phyloP scores from a whole-genome alignment of 768 basidiomycete species.

The Amanita fuliginea region DNA sequence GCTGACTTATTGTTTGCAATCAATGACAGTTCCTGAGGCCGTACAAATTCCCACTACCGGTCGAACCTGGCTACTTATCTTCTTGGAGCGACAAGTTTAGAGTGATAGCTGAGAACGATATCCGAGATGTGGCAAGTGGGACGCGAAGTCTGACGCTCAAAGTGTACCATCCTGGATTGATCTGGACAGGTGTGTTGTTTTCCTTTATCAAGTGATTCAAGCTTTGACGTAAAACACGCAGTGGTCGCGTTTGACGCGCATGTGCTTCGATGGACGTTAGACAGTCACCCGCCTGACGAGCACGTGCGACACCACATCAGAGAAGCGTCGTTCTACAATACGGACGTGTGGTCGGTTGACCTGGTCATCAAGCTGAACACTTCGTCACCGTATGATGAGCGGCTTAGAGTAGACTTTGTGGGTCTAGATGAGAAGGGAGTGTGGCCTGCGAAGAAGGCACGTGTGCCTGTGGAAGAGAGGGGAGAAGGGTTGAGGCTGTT shows the following conservation, averaged over 20 bases:
- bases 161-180: conserved; percentile 69
- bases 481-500: conserved; percentile 62
- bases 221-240: conserved; percentile 12
- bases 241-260: conserved; percentile 90
- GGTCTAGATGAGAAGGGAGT: conserved; percentile 77
- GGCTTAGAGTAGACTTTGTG: conserved; percentile 41
- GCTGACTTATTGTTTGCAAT: too few species aligned
- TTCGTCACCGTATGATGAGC: not conserved
- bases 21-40: conserved; percentile 79
- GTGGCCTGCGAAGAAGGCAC: conserved; percentile 63
- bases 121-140: conserved; percentile 39
- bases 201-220: too few species aligned
- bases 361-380: conserved; percentile 55
- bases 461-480: conserved; percentile 25
- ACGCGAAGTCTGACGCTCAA: conserved; percentile 61
- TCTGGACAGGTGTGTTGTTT: conserved; percentile 58
- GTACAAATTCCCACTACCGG: conserved; percentile 63
- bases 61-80: conserved; percentile 34
- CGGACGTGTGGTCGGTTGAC: conserved; percentile 61
- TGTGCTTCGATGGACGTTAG: conserved; percentile 76
- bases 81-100: conserved; percentile 40
- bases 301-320: conserved; percentile 81
- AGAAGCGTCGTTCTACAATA: conserved; percentile 80
- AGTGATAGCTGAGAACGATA: conserved; percentile 48
- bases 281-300: conserved; percentile 68